These are phyloP conservation scores for Carpinus viminea DNA, from an alignment of 306 rosid genomes.

Conservation along the genomic window DNA sequence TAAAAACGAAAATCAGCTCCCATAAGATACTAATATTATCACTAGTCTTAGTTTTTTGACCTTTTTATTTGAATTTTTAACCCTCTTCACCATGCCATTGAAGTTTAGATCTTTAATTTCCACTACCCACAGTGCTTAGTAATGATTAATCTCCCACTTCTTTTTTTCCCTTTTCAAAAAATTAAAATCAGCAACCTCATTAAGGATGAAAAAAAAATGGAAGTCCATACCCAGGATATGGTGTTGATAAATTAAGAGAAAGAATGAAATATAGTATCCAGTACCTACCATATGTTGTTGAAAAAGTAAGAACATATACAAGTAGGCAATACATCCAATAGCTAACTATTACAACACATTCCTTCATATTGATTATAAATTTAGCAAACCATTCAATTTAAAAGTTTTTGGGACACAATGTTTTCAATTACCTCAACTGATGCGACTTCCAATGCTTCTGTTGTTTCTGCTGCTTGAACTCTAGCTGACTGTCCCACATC, in stretches of 20 bases:
- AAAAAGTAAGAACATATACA: background rate
- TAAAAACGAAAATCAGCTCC: too few relatives aligned
- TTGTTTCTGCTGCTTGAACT: background rate
- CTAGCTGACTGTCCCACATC: background rate
- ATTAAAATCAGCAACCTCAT: background rate
- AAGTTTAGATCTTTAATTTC: background rate
- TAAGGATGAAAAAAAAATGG: background rate
- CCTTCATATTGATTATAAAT: background rate
- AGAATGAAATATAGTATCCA: background rate
- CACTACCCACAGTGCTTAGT: background rate
- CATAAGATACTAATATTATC: background rate
- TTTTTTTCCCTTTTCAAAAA: background rate
- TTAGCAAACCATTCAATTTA: background rate
- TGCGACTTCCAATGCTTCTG: background rate
- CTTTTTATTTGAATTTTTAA: background rate
- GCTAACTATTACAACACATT: background rate
- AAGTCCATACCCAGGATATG: background rate
- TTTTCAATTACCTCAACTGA: conserved; percentile 1
- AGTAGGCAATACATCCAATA: background rate
- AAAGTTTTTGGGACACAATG: background rate
- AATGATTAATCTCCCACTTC: background rate
- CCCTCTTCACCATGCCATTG: background rate
- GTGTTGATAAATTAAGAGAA: background rate
- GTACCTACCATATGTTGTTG: background rate
- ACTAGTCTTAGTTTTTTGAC: background rate